Evolutionary conservation across 495 filamentous ascomycete species (phyloP).

Genomic region (Hyaloscypha finlandica): DNA sequence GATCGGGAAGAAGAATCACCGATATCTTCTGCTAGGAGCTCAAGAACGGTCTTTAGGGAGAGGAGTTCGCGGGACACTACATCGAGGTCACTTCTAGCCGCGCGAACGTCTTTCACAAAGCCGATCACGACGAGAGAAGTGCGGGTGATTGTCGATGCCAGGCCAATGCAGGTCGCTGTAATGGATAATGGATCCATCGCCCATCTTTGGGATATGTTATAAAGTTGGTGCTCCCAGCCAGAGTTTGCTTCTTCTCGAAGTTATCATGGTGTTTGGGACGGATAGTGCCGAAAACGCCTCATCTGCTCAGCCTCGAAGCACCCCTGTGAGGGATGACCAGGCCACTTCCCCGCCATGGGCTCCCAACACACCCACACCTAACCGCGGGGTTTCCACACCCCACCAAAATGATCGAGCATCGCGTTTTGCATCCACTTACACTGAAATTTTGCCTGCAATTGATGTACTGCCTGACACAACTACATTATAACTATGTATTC

Average conservation of each 20-base stretch:
- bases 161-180: conserved; percentile 42
- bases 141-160: conserved; percentile 37
- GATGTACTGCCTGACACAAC: too few relatives aligned
- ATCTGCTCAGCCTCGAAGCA: too few relatives aligned
- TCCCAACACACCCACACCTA: too few relatives aligned
- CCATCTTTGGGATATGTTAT: not conserved
- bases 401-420: too few relatives aligned
- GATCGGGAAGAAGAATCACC: not conserved
- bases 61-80: conserved; percentile 49
- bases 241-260: not conserved
- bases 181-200: conserved; percentile 36
- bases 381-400: too few relatives aligned
- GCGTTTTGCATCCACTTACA: too few relatives aligned
- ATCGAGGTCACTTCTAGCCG: conserved; percentile 47
- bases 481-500: too few relatives aligned
- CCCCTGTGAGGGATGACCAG: too few relatives aligned
- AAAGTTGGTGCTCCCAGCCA: not conserved
- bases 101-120: conserved; percentile 46
- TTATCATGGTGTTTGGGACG: too few relatives aligned
- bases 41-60: conserved; percentile 47
- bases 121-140: not conserved
- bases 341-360: too few relatives aligned
- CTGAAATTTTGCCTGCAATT: too few relatives aligned
- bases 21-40: conserved; percentile 47
- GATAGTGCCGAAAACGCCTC: too few relatives aligned